These are phyloP conservation scores for Tricholoma saponaceum DNA, from an alignment of 768 basidiomycete species.

Conservation along the genomic window DNA sequence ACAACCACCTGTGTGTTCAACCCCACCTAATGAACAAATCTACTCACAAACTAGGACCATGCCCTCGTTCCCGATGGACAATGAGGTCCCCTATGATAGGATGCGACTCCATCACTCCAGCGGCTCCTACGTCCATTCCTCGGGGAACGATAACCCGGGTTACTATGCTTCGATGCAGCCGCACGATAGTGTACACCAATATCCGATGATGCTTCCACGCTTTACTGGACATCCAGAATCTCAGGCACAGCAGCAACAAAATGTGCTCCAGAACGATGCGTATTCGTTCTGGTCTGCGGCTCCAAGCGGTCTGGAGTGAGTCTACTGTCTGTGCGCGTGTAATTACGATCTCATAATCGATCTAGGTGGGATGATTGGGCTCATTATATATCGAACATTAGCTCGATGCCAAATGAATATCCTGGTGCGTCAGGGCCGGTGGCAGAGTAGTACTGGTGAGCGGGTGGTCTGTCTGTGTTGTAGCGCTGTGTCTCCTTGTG, in stretches of 20 bases:
- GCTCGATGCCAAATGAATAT: slow-evolving; percentile 9
- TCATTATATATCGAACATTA: slow-evolving; percentile 33
- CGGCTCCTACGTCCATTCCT: not conserved
- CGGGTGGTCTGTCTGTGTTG: not conserved
- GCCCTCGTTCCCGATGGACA: not conserved
- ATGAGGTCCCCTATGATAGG: not conserved
- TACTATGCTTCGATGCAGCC: not conserved
- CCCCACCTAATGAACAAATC: not conserved
- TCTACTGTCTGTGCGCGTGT: slow-evolving; percentile 5
- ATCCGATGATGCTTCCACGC: not conserved
- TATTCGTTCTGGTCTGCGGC: slow-evolving; percentile 67
- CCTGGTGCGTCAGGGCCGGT: not conserved
- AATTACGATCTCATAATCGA: not conserved
- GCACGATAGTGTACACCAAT: not conserved
- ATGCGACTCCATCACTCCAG: not conserved
- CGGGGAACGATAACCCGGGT: not conserved
- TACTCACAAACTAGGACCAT: not conserved
- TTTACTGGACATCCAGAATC: not conserved
- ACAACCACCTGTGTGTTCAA: not conserved
- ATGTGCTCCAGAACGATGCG: slow-evolving; percentile 28
- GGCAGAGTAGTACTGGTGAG: not conserved
- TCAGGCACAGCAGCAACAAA: not conserved
- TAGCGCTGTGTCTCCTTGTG: not conserved
- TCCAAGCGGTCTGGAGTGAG: slow-evolving; percentile 61
- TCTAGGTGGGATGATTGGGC: slow-evolving; percentile 41